Evolutionary conservation across 768 basidiomycete species (phyloP), one percentile per base, ranked within the genome.

Genomic region (Lentinula boryana): DNA sequence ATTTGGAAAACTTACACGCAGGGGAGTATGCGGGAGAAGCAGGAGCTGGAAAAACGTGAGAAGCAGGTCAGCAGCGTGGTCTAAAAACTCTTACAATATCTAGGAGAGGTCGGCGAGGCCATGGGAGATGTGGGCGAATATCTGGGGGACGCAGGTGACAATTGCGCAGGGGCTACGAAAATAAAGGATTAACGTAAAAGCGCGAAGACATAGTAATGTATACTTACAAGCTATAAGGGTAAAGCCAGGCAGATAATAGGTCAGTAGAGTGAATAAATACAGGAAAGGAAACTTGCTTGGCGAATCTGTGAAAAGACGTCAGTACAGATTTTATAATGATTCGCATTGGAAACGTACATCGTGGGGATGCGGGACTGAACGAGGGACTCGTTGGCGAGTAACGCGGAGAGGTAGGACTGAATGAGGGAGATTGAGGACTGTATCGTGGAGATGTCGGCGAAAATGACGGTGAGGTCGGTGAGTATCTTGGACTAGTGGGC

Each of bases 81-180:
- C 41, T 12, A 23, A 21, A 54, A 23, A 10, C 4, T 79, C 91
- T 64, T 74, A 93, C 92, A 93, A 71, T 93, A 93, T 82, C 89
- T 91, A 59, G 95, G 95, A 38, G 93, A 95, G 2, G 95, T 84
- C 0, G 95, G 95, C 2, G 92, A 94, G 7, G 88, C 84, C 71
- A 81, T 76, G n/a, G 95, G 95, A 3, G 93, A 95, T 0, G 95
- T 93, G 2, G 95, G 95, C 10, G 93, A 95, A 73, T 95, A 97
- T 68, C 88, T 91, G 6, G 94, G 94, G 33, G 93, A 95, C 4
- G 94, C 86, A 0, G 93, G 94, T 7, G 94, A 95, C 78, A 89
- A 83, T 59, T 91, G 87, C 23, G 85, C 82, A 36, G 91, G 90
- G 5, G 91, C 89, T 89, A 58, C 41, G n/a, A 62, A 60, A 50